These are phyloP conservation scores for Caryopteris hybrid DNA, from an alignment of 305 asterid genomes.

Conservation along the genomic window DNA sequence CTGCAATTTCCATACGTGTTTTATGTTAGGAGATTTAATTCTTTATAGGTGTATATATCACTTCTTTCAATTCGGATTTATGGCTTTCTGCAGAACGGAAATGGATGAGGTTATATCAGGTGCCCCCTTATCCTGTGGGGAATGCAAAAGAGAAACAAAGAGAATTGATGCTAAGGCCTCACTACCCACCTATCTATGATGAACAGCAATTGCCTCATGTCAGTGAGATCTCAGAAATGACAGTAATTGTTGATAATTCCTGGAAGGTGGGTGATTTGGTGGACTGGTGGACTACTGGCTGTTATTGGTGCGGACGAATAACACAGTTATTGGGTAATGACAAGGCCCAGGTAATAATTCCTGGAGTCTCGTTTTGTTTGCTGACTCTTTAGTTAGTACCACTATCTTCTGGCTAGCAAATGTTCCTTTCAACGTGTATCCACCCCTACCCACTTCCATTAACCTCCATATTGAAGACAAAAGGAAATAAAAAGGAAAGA, in stretches of 20 bases:
- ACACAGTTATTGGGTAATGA: conserved; percentile 37
- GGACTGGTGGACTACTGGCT: conserved; percentile 53
- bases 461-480: neutral
- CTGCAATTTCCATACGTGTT: neutral
- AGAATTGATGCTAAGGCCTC: conserved; percentile 64
- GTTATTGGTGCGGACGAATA: conserved; percentile 72
- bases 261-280: conserved; percentile 80
- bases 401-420: neutral
- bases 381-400: neutral
- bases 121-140: conserved; percentile 17
- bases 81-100: conserved; percentile 39
- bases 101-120: conserved; percentile 42
- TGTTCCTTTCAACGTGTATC: neutral
- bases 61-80: conserved; percentile 6
- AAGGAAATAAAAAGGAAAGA: neutral
- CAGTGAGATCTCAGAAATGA: conserved; percentile 38
- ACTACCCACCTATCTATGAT: conserved; percentile 42
- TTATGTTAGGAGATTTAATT: neutral
- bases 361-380: neutral
- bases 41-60: neutral
- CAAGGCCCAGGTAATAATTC: conserved; percentile 56
- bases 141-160: conserved; percentile 13
- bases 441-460: neutral
- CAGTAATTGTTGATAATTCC: conserved; percentile 36
- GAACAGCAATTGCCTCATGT: conserved; percentile 26